These are phyloP conservation scores for Oryza glaberrima DNA, from an alignment of 176 grass and related monocot species.

Conservation along the genomic window DNA sequence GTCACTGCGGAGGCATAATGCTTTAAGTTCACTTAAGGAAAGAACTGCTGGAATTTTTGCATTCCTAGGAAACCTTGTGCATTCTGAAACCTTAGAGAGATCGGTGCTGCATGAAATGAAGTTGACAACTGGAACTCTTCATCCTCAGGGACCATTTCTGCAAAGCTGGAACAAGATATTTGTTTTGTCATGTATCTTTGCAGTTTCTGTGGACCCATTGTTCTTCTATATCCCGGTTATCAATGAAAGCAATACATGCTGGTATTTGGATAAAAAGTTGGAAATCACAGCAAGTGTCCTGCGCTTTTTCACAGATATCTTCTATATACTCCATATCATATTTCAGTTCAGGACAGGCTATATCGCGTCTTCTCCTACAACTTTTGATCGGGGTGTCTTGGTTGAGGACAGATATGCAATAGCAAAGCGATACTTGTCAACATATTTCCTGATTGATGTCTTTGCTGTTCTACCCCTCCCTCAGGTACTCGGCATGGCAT, in stretches of 20 bases:
- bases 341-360: constrained; percentile 94
- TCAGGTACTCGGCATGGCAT: constrained; percentile 58
- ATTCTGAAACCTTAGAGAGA: constrained; percentile 48
- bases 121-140: constrained; percentile 49
- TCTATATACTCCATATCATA: constrained; percentile 86
- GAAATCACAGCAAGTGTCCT: constrained; percentile 73
- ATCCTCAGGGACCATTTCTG: constrained; percentile 92
- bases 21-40: constrained; percentile 48
- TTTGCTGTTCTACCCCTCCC: constrained; percentile 85
- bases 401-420: constrained; percentile 66
- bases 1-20: constrained; percentile 48
- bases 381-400: constrained; percentile 77
- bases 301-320: constrained; percentile 82
- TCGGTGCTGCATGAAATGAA: constrained; percentile 47
- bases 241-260: constrained; percentile 47
- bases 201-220: constrained; percentile 85
- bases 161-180: constrained; percentile 98
- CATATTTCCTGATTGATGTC: constrained; percentile 85
- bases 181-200: constrained; percentile 83
- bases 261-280: constrained; percentile 73
- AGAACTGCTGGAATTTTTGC: constrained; percentile 48
- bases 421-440: constrained; percentile 69
- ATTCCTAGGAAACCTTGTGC: constrained; percentile 55
- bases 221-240: constrained; percentile 93
- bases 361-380: constrained; percentile 72